Conservation (phyloP, 106 monocot genomes). For the Dioscorea alata region DNA sequence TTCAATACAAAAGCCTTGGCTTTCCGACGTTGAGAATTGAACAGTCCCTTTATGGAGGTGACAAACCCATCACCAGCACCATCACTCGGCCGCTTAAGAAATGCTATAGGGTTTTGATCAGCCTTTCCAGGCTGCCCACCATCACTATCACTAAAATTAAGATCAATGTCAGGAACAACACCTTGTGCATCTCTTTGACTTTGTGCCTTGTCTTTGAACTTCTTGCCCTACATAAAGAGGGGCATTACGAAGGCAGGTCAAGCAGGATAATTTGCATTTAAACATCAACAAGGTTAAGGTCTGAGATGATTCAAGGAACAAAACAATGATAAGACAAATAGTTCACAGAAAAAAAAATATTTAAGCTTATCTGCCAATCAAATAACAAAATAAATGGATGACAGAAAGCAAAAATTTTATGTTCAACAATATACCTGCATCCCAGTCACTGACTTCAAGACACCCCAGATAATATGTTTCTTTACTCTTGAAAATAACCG, state of each 20-base stretch:
- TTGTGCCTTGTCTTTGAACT: slow-evolving; percentile 86
- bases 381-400: not conserved
- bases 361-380: too few species aligned
- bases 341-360: too few species aligned
- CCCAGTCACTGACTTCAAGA: slow-evolving; percentile 93
- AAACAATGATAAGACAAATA: too few species aligned
- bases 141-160: slow-evolving; percentile 77
- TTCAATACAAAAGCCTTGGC: slow-evolving; percentile 80
- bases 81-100: slow-evolving; percentile 60
- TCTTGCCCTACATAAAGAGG: slow-evolving; percentile 64
- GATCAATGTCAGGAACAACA: slow-evolving; percentile 53
- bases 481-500: slow-evolving; percentile 87
- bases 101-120: slow-evolving; percentile 47
- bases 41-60: slow-evolving; percentile 86
- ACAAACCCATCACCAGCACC: slow-evolving; percentile 98
- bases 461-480: slow-evolving; percentile 98
- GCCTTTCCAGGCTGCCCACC: slow-evolving; percentile 48
- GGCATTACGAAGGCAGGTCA: too few species aligned
- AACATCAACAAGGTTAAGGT: too few species aligned
- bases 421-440: slow-evolving; percentile 56
- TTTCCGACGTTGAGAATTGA: slow-evolving; percentile 80
- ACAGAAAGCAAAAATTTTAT: not conserved
- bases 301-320: too few species aligned
- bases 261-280: too few species aligned
- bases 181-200: slow-evolving; percentile 43